Base-by-base conservation (phyloP, 2,329 filamentous ascomycete genomes). In the Neophaeococcomyces mojaviensis region DNA sequence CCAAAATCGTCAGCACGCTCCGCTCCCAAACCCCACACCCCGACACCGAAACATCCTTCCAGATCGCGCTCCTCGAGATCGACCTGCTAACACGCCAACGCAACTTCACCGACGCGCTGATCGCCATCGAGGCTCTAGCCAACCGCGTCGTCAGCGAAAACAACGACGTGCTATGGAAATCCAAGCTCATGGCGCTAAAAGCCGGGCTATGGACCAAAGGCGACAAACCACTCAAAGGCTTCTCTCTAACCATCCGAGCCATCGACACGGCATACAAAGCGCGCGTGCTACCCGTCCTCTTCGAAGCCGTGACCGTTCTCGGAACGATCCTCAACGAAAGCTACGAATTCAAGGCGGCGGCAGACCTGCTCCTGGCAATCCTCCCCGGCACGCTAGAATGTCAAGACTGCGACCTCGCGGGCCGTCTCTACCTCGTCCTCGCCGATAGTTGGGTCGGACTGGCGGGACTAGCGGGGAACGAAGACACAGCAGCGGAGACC, bases 381-480 rank as follows among this genome's bases (percentile, higher is more conserved):
- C 72, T 94, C 49, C 88, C 89, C 3, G 81, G 88, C 51, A 79
- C 84, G 18, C 70, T 94, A 1, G 87, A 94, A 63, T 79, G 78
- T 41, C 78, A 81, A 42, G 78, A 84, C 38, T 69, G 73, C 1
- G 71, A 70, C 38, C 69, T 87, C 12, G 73, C 75, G 0, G 88
- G 81, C 0, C 73, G 71, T 18, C 72, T 88, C 15, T 90, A 89
- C 62, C 76, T 77, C 1, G 64, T 79, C 18, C 74, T 94, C 2
- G 85, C 79, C 0, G 88, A 95, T 60, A 82, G 86, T 0, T 78
- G 82, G 55, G 84, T 94, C 70, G 88, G 88, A 0, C 66, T 86
- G 50, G 87, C 86, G 0, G 83, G 86, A 30, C 59, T 69, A 55
- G 49, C 49, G 65, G 69, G 54, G 10, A 22, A 20, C 13, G n/a